phyloP scores from a whole-genome alignment of 192 early-diverging fungal genomes.

The Coemansia sp. region DNA sequence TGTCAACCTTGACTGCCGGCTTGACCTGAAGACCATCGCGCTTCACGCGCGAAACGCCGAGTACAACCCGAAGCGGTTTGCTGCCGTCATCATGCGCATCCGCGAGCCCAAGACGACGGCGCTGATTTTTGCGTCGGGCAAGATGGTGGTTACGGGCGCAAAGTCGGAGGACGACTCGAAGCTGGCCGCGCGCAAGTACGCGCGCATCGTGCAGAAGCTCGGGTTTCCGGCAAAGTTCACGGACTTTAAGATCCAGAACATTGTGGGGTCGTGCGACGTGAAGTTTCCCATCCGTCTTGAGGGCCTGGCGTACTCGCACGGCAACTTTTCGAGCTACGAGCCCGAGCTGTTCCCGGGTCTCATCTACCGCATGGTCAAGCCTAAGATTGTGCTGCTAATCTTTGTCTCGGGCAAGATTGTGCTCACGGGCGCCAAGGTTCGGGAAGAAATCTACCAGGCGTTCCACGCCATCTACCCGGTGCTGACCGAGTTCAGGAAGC shows the following conservation, averaged over 20 bases:
- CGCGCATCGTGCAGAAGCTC: slow-evolving; percentile 97
- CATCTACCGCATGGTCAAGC: slow-evolving; percentile 98
- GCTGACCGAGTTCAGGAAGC: slow-evolving; percentile 80
- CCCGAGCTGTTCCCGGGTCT: slow-evolving; percentile 99
- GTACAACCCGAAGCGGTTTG: slow-evolving; percentile 99
- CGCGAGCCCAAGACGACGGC: slow-evolving; percentile 99
- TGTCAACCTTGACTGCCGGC: slow-evolving; percentile 93
- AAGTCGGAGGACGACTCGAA: slow-evolving; percentile 98
- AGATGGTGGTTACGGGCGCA: slow-evolving; percentile 98
- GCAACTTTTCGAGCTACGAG: slow-evolving; percentile 86
- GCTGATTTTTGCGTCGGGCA: slow-evolving; percentile 97
- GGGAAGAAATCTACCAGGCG: slow-evolving; percentile 97
- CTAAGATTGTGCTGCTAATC: slow-evolving; percentile 97
- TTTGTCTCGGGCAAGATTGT: slow-evolving; percentile 99
- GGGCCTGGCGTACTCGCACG: slow-evolving; percentile 91
- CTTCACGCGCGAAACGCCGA: slow-evolving; percentile 99
- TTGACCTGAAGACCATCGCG: slow-evolving; percentile 98
- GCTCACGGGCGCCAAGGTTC: slow-evolving; percentile 97
- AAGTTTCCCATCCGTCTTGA: slow-evolving; percentile 99
- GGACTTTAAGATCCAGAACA: slow-evolving; percentile 99
- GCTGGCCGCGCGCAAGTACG: slow-evolving; percentile 97
- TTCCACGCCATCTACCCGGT: slow-evolving; percentile 99
- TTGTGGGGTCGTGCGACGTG: slow-evolving; percentile 98
- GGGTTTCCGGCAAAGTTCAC: slow-evolving; percentile 97
- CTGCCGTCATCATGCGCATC: slow-evolving; percentile 99